Percentiles rank a stretch among this genome's conserved stretches.
These are phyloP conservation scores for Clarireedia sp. DNA, from an alignment of 2,329 filamentous ascomycete species.

Conservation along the genomic window DNA sequence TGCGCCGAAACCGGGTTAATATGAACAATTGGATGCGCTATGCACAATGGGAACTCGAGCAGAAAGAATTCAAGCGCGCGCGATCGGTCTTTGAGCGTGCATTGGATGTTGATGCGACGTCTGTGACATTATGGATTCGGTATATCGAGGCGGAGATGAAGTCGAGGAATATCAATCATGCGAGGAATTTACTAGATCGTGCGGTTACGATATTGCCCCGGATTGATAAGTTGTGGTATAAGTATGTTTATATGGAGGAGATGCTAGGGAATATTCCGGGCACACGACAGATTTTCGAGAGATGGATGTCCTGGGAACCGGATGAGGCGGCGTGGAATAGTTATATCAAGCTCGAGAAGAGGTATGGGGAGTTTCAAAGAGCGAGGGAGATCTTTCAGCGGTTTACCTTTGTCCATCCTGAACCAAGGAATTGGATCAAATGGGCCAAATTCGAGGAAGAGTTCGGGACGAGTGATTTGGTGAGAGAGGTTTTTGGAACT, in stretches of 20 bases:
- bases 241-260: constrained; percentile 98
- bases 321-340: constrained; percentile 92
- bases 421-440: constrained; percentile 96
- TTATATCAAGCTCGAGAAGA: constrained; percentile 95
- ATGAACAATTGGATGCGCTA: constrained; percentile 99
- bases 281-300: constrained; percentile 87
- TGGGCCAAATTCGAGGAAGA: constrained; percentile 98
- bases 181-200: constrained; percentile 85
- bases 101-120: constrained; percentile 83
- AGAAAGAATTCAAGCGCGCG: constrained; percentile 91
- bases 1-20: constrained; percentile 85
- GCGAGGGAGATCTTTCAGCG: constrained; percentile 84
- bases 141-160: constrained; percentile 98
- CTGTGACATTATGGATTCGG: constrained; percentile 79
- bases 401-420: constrained; percentile 87
- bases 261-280: constrained; percentile 91
- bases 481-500: constrained; percentile 82
- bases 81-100: constrained; percentile 91
- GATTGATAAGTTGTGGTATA: constrained; percentile 97
- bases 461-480: constrained; percentile 81
- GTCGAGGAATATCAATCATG: constrained; percentile 90
- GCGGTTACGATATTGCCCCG: constrained; percentile 88
- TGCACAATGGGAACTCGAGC: constrained; percentile 93
- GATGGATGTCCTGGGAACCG: constrained; percentile 98
- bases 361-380: constrained; percentile 84